A percentile compares a stretch with the other conserved stretches of the same genome.
Evolutionary conservation across 352 stramenopile genomes (phyloP).

Genomic region (Phytophthora fragariaefolia): DNA sequence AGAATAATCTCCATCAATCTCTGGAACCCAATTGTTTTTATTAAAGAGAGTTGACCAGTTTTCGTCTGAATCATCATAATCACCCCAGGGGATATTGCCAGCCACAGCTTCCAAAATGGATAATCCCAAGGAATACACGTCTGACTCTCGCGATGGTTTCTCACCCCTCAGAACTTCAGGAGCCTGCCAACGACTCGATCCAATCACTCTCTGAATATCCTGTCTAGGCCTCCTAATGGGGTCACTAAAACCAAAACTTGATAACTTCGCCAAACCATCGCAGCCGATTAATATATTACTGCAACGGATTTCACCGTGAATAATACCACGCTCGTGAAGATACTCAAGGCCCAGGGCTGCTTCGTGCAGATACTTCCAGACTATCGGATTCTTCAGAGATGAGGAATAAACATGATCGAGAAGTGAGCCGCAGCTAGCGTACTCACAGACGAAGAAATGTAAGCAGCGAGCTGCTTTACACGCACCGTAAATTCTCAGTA

Average conservation of each 20-base stretch:
- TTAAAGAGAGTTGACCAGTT: not conserved
- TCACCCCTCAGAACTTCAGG: conserved; percentile 11
- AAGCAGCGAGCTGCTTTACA: not conserved
- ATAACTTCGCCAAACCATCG: conserved; percentile 31
- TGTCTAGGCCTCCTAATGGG: not conserved
- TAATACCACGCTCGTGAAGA: conserved; percentile 16
- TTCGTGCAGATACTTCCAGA: conserved; percentile 16
- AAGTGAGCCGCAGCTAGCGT: conserved; percentile 9
- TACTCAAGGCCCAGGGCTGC: conserved; percentile 15
- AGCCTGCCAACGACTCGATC: conserved; percentile 14
- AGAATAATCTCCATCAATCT: not conserved
- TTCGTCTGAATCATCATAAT: not conserved
- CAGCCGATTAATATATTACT: conserved; percentile 39
- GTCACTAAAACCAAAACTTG: conserved; percentile 37
- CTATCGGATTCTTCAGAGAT: not conserved
- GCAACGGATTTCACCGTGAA: conserved; percentile 36
- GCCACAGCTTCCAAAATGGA: conserved; percentile 31
- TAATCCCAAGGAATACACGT: conserved; percentile 28
- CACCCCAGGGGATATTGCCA: conserved; percentile 7
- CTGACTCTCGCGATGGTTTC: conserved; percentile 1
- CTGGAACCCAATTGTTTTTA: not conserved
- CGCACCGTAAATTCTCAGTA: conserved; percentile 10
- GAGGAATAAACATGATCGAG: not conserved
- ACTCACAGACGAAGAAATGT: conserved; percentile 27
- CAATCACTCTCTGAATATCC: not conserved